Evolutionary conservation across 495 filamentous ascomycete species (phyloP), one percentile per base, ranked within the genome.

Genomic region (Podospora comata): DNA sequence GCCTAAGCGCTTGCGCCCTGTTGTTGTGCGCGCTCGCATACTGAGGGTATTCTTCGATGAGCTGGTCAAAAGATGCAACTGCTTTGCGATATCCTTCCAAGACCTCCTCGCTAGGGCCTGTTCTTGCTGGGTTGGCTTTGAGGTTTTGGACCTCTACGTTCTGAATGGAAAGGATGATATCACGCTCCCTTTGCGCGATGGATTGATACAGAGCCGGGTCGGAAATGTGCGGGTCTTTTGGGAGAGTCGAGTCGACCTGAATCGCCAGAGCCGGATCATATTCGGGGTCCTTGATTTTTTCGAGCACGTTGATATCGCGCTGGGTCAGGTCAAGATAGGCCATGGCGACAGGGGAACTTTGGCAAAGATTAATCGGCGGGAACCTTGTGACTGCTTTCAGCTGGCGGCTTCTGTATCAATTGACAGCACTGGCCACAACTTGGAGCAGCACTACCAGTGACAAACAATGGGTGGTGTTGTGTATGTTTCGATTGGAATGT

Each of bases 11-110:
- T 70, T 95, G 92, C 4, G 91, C 92, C 57, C 91, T 84, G 75
- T 97, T 96, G 68, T 90, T 90, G 68, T 87, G 86, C 0, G 87
- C 90, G 59, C 88, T 88, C 2, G 92, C 91, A 72, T 95, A 96
- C 6, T 78, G 78, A 2, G 90, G 91, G 62, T 89, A 72, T 19
- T 84, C 71, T 3, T 70, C 68, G 44, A 93, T 84, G 1, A 96
- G 78, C 9, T 76, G 66, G 20, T 81, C 80, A 4, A 95, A 80
- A 7, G 65, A 74, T 11, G 74, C 70, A 60, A 85, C 72, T 59
- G 79, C 79, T 44, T 74, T 63, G 13, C 75, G 78, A 65, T 85
- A 86, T 56, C 76, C 78, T 1, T 67, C 65, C 44, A 72, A 70
- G 6, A 79, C 72, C 15, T 78, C 69, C 5, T 48, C 28, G 2